Base-by-base conservation (phyloP, 2,329 filamentous ascomycete species). In the Cladosporium velox region DNA sequence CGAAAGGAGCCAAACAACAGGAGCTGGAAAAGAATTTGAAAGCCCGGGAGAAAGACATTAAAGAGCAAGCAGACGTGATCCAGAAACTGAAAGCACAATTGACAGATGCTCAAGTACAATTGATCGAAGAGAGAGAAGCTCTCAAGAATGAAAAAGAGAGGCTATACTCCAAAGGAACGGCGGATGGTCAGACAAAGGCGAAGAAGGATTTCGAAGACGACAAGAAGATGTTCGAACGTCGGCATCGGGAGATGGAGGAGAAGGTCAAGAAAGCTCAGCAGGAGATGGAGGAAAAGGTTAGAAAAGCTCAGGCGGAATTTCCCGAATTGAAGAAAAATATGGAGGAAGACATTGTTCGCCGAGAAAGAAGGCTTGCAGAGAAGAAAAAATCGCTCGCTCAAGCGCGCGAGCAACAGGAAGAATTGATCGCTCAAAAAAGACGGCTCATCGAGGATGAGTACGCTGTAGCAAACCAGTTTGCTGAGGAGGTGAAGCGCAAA, bases 1-100 rank as follows among this genome's bases (percentile, higher is more conserved):
- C 51, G 35, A 64, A 47, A 47, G 51, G 35, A 12, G 24, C 32
- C 24, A 65, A 59, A 38, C 58, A 60, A 41, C 32, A 60, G 26
- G 32, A 60, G 32, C n/a, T 60, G 44, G 64, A 65, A 30, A 47
- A 8, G n/a, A 21, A 24, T 21, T 21, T 47, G 41, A 47, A 47
- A 47, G 41, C 41, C 41, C 41, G 41, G 10, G 41, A 47, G 41
- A 30, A 44, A 44, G 52, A 65, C 8, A 12, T 65, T 10, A 21
- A 26, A 1, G 21, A 32, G 15, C 28, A 38, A 52, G 18, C 30
- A 57, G 32, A 26, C 10, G 18, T 28, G 47, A 59, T 65, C 21
- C 10, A 30, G 10, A 21, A 30, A 30, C 30, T 63, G 14, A 28
- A 30, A 28, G n/a, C n/a, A 47, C 41, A 47, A 21, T 18, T 47